A percentile compares a stretch with the other conserved stretches of the same genome.
Evolutionary conservation across 495 filamentous ascomycete genomes (phyloP).

Genomic region (Xylaria intraflava): DNA sequence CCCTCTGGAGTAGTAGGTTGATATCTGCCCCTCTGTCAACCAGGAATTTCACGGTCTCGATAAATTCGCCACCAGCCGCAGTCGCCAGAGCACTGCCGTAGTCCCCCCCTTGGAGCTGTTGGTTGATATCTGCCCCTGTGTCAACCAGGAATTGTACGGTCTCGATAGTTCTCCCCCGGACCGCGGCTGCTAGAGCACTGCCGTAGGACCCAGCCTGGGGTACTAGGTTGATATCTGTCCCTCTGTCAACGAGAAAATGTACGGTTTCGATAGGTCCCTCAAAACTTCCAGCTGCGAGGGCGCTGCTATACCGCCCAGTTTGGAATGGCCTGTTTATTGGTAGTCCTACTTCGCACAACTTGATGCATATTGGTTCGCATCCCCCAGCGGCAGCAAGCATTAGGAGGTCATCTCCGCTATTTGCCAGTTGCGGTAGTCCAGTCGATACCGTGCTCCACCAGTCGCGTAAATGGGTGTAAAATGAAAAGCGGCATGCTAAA

Average conservation of each 20-base stretch:
- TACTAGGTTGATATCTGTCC: too few relatives aligned
- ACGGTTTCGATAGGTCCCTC: slow-evolving; percentile 9
- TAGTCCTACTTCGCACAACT: neutral
- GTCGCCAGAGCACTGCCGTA: neutral
- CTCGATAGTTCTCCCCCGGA: neutral
- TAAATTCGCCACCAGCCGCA: neutral
- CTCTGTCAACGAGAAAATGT: too few relatives aligned
- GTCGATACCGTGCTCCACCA: slow-evolving; percentile 24
- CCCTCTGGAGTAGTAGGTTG: slow-evolving; percentile 15
- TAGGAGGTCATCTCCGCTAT: neutral
- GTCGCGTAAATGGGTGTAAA: slow-evolving; percentile 20
- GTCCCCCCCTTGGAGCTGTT: slow-evolving; percentile 1
- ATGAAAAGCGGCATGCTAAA: slow-evolving; percentile 23
- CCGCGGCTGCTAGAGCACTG: neutral
- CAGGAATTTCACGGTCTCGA: slow-evolving; percentile 13
- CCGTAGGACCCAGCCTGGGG: neutral
- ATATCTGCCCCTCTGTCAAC: slow-evolving; percentile 24
- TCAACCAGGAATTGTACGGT: too few relatives aligned
- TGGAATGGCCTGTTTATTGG: neutral
- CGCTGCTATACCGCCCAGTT: neutral
- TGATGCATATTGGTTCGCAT: neutral
- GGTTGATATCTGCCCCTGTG: neutral
- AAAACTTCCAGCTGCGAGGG: too few relatives aligned
- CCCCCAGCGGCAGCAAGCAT: neutral
- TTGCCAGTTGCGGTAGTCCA: neutral